phyloP scores from a whole-genome alignment of 805 yeast genomes.

The Groenewaldozyma salmanticensis region DNA sequence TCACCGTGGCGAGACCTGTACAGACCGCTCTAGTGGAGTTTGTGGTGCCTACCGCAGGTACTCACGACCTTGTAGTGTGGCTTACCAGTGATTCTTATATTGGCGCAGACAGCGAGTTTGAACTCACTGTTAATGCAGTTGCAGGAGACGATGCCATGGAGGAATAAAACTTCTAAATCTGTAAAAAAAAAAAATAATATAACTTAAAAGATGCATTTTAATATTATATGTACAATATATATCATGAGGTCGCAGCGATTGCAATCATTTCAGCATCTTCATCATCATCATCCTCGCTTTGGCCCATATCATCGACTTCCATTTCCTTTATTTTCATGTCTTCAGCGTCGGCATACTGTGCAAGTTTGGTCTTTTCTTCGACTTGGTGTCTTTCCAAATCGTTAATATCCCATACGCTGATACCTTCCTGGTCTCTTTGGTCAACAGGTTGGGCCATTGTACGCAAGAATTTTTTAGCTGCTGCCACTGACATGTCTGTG shows the following conservation, averaged over 20 bases:
- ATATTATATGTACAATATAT: conserved; percentile 1
- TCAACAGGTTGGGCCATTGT: conserved; percentile 91
- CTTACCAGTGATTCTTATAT: conserved; percentile 83
- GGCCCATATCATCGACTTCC: background rate
- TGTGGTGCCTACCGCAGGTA: conserved; percentile 50
- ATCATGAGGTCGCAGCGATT: no score
- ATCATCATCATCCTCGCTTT: background rate
- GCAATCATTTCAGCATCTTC: no score
- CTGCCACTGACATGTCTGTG: conserved; percentile 95
- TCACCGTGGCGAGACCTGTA: conserved; percentile 41
- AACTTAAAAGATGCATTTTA: no score
- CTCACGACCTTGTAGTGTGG: conserved; percentile 61
- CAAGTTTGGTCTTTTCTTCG: background rate
- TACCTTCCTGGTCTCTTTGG: conserved; percentile 85
- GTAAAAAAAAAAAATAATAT: conserved; percentile 1
- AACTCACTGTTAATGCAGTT: conserved; percentile 31
- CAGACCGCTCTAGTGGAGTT: conserved; percentile 48
- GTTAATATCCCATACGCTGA: conserved; percentile 81
- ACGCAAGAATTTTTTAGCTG: conserved; percentile 84
- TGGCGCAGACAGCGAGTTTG: conserved; percentile 85
- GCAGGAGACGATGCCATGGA: conserved; percentile 10
- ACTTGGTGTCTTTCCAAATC: conserved; percentile 17
- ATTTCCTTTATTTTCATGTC: background rate
- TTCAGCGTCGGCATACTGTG: no score
- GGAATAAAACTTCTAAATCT: background rate